Evolutionary conservation across 345 rosid species (phyloP).

Genomic region (Camelina hispida): DNA sequence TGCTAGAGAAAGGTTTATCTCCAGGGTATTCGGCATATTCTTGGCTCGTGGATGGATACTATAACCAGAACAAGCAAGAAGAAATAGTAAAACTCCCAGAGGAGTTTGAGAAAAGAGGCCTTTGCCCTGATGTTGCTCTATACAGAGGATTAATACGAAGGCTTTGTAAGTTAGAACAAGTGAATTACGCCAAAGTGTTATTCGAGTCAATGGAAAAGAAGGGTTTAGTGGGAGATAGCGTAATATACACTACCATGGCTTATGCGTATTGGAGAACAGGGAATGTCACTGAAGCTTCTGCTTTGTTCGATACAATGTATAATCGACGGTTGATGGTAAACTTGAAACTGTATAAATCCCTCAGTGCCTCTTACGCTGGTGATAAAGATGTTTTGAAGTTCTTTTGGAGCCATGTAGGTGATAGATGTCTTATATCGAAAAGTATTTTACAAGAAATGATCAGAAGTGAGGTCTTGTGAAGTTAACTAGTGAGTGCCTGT

Average conservation of each 20-base stretch:
- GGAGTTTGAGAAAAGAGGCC: conserved; percentile 64
- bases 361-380: conserved; percentile 64
- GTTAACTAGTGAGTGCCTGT: neutral
- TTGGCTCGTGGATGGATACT: conserved; percentile 83
- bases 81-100: conserved; percentile 57
- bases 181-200: conserved; percentile 63
- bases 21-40: conserved; percentile 81
- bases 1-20: conserved; percentile 74
- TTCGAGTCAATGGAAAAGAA: conserved; percentile 68
- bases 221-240: conserved; percentile 72
- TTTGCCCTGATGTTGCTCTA: conserved; percentile 60
- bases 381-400: conserved; percentile 57
- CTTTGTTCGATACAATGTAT: conserved; percentile 72
- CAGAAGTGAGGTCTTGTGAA: conserved; percentile 32
- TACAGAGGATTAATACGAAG: conserved; percentile 89
- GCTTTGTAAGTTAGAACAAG: conserved; percentile 69
- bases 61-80: conserved; percentile 57
- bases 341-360: conserved; percentile 63
- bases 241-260: conserved; percentile 70
- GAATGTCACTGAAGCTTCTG: conserved; percentile 57
- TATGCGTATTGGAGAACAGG: conserved; percentile 82
- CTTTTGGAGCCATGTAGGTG: conserved; percentile 79
- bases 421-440: conserved; percentile 70
- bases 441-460: conserved; percentile 59
- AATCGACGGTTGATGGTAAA: conserved; percentile 73